Evolutionary conservation across 140 eudicot species (phyloP), one percentile per base, ranked within the genome.

Genomic region (Stevia rebaudiana): DNA sequence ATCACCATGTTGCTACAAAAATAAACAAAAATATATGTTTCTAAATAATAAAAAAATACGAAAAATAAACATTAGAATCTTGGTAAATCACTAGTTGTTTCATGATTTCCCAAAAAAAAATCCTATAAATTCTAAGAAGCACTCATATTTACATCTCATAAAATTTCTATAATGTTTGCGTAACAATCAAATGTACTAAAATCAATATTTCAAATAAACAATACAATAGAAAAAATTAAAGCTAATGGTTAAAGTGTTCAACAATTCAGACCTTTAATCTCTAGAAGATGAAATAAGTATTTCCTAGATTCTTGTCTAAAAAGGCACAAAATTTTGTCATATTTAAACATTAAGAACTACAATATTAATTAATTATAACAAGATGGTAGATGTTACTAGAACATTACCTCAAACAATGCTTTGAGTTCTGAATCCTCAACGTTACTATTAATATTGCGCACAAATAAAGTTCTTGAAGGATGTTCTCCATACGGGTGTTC

Each of bases 401-500:
- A 8, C 16, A 57, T 30, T 82, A 88, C 96, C 96, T 88, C 94
- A 74, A 88, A 88, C 63, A 88, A 73, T 39, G 76, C 46, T 78
- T 77, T 61, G 70, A 88, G 80, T 78, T 88, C 96, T 18, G 96
- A 80, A 75, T 88, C 96, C 74, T 88, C 96, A 24, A 85, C 90
- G 65, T 84, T 84, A 68, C 96, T 88, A 63, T 88, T 85, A 18
- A 88, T 84, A 56, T 87, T 87, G 23, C 95, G 83, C 35, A 87
- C 95, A 65, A 87, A 87, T 55, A 87, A 64, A 30, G 96, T 88
- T 61, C 94, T 74, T 8, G 96, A 88, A 72, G 96, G 96, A 76
- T 88, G 96, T 64, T 88, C 96, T 24, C 96, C 96, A 68, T 77
- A 79, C 0, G 96, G 96, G 68, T 85, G 96, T 41, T 88, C 96